A percentile compares a stretch with the other conserved stretches of the same genome.
Conservation (phyloP, 2,329 filamentous ascomycete species). For the Neopestalotiopsis clavispora region DNA sequence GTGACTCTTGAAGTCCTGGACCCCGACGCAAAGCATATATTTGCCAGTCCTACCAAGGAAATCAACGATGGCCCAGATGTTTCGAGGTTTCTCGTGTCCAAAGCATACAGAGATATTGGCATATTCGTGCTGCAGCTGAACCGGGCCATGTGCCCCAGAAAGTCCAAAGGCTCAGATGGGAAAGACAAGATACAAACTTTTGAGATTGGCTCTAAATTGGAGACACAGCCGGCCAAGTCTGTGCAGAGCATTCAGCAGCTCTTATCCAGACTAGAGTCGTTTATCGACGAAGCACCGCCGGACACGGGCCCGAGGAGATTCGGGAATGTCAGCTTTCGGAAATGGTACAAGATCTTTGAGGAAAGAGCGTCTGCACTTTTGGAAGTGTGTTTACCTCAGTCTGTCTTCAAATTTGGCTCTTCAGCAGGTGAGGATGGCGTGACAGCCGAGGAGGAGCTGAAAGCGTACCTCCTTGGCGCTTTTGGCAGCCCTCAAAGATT, state of each 20-base stretch:
- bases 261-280: conserved; percentile 64
- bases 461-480: conserved; percentile 78
- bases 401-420: conserved; percentile 33
- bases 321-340: conserved; percentile 88
- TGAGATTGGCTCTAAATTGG: conserved; percentile 44
- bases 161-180: conserved; percentile 41
- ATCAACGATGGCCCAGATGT: conserved; percentile 90
- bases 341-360: conserved; percentile 76
- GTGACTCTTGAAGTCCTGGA: conserved; percentile 55
- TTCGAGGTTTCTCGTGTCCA: conserved; percentile 75
- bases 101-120: conserved; percentile 86
- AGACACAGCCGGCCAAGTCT: conserved; percentile 53
- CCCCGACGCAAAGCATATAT: conserved; percentile 54
- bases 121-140: conserved; percentile 91
- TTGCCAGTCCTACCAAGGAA: conserved; percentile 73
- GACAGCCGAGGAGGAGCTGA: conserved; percentile 69
- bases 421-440: conserved; percentile 34
- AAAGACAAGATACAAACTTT: conserved; percentile 52
- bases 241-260: conserved; percentile 70
- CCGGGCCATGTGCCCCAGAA: conserved; percentile 78
- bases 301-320: conserved; percentile 87
- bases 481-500: conserved; percentile 90
- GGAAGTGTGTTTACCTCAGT: conserved; percentile 55
- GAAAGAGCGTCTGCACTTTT: conserved; percentile 62
- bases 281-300: conserved; percentile 81